Evolutionary conservation across 73 alveolate species (phyloP), one percentile per base, ranked within the genome.

Genomic region (Durusdinium trenchii): DNA sequence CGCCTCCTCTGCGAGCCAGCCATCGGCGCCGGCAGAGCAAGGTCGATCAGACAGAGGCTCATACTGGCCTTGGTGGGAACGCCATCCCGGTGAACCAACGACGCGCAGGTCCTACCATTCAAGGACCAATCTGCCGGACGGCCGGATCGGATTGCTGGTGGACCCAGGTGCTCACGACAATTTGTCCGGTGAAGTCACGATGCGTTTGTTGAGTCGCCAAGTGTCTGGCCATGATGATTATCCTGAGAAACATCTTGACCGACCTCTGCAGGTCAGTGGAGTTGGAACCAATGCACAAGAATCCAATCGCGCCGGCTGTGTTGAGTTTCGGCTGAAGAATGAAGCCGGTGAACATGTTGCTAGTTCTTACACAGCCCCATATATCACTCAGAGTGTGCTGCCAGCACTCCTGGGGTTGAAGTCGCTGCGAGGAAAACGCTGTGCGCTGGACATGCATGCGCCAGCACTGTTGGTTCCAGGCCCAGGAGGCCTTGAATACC

Each of bases 91-190:
- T n/a, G n/a, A n/a, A n/a, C n/a, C n/a, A n/a, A n/a, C n/a, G n/a
- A n/a, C n/a, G n/a, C n/a, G n/a, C n/a, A n/a, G n/a, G n/a, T n/a
- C n/a, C 62, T 6, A 7, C 51, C 20, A 36, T 12, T 10, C 43
- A 1, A 40, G 7, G 40, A 43, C 87, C 6, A 43, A 61, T 26
- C 60, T 6, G 0, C 62, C n/a, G 5, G 45, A 38, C 0, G 64
- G 78, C 4, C 7, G 62, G 35, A 46, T 69, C 3, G 95, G 95
- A 23, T 26, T 86, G 67, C 48, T 86, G 3, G 95, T 85, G 0
- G 94, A 85, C 42, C 94, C 94, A 0, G 94, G 94, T 35, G 94
- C 94, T 0, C 94, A 85, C 45, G 94, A 85, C 43, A 85, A 85
- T 30, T 26, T 85, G 38, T 54, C 71, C 3, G 94, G 94, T 3